These are phyloP conservation scores for Rosa persica DNA, from an alignment of 306 rosid genomes.

Conservation along the genomic window DNA sequence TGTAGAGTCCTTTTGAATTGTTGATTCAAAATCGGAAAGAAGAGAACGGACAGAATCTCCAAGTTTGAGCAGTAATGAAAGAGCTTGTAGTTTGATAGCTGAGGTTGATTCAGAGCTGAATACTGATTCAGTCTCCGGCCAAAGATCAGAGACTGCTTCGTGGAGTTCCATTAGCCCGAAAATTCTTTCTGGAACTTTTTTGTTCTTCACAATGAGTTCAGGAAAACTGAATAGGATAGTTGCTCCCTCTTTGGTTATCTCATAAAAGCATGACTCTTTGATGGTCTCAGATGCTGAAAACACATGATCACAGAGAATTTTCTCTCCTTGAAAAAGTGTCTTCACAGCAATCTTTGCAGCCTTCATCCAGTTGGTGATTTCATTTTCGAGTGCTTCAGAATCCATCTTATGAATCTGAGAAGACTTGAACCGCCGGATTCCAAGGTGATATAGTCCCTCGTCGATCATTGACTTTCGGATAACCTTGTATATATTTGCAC, in stretches of 20 bases:
- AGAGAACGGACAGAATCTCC: constrained; percentile 33
- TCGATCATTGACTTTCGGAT: constrained; percentile 47
- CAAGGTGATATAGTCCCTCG: constrained; percentile 43
- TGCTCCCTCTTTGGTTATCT: constrained; percentile 46
- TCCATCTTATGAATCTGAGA: constrained; percentile 41
- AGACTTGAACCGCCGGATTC: constrained; percentile 35
- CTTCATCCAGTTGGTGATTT: constrained; percentile 39
- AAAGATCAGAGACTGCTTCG: constrained; percentile 38
- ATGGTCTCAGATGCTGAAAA: constrained; percentile 42
- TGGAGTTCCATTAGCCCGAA: constrained; percentile 39
- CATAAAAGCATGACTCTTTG: constrained; percentile 44
- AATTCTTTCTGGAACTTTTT: constrained; percentile 37
- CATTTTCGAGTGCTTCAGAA: constrained; percentile 26
- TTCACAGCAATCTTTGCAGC: constrained; percentile 40
- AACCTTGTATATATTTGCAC: constrained; percentile 36
- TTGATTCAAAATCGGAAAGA: constrained; percentile 37
- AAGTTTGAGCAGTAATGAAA: constrained; percentile 34
- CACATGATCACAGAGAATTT: constrained; percentile 46
- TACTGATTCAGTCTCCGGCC: constrained; percentile 41
- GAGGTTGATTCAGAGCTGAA: constrained; percentile 41
- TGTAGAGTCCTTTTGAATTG: constrained; percentile 38
- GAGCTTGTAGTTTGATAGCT: constrained; percentile 34
- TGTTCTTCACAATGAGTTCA: constrained; percentile 35
- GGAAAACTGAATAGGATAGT: constrained; percentile 43
- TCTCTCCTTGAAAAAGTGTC: constrained; percentile 44